These are phyloP conservation scores for Phytophthora crassamura DNA, from an alignment of 352 stramenopile species.

Conservation along the genomic window DNA sequence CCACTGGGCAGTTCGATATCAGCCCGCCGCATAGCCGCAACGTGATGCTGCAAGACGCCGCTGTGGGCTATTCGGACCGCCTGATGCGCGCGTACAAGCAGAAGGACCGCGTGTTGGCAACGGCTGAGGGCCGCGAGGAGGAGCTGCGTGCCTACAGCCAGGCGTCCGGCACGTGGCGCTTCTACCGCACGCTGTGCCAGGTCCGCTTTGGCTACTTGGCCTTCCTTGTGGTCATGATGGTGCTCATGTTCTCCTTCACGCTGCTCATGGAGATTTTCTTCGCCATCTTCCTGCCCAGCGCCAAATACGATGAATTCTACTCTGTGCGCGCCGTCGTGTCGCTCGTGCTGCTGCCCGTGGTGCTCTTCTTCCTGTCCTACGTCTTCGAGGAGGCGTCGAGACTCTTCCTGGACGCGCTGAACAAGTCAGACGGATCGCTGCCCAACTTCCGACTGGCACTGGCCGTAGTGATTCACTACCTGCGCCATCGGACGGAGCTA, in stretches of 20 bases:
- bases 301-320: constrained; percentile 77
- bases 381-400: constrained; percentile 77
- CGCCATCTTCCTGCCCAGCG: constrained; percentile 80
- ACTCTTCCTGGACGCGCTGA: constrained; percentile 75
- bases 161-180: constrained; percentile 55
- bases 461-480: constrained; percentile 80
- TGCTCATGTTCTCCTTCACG: constrained; percentile 88
- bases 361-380: constrained; percentile 84
- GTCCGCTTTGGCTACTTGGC: constrained; percentile 81
- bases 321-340: constrained; percentile 60
- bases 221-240: constrained; percentile 85
- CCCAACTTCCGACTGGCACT: constrained; percentile 82
- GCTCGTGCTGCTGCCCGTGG: constrained; percentile 62
- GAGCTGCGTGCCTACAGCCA: constrained; percentile 62
- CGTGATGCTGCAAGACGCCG: constrained; percentile 27
- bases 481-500: constrained; percentile 73
- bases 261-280: constrained; percentile 90
- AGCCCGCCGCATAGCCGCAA: constrained; percentile 27
- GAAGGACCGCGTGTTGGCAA: constrained; percentile 56
- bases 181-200: constrained; percentile 78
- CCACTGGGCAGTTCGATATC: constrained; percentile 20
- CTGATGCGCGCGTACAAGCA: constrained; percentile 38
- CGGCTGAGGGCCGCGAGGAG: constrained; percentile 54
- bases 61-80: constrained; percentile 32
- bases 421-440: constrained; percentile 73